phyloP scores from a whole-genome alignment of 2,329 filamentous ascomycete species.

The Penicillium janthinellum region DNA sequence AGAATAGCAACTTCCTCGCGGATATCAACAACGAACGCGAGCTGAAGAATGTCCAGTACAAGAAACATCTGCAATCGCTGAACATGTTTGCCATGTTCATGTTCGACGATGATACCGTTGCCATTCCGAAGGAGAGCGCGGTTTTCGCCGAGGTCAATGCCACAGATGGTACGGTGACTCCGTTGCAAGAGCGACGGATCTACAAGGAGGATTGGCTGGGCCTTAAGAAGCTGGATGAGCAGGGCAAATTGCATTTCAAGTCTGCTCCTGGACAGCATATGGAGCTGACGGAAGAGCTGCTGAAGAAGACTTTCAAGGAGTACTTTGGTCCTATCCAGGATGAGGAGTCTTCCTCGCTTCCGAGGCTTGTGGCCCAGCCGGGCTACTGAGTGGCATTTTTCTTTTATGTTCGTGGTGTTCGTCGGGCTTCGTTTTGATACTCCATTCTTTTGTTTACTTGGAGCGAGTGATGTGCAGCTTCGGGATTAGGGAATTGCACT shows the following conservation, averaged over 20 bases:
- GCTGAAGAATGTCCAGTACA: slow-evolving; percentile 74
- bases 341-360: slow-evolving; percentile 5
- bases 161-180: slow-evolving; percentile 62
- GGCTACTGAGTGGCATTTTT: slow-evolving; percentile 2
- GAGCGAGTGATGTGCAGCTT: background rate
- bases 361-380: slow-evolving; percentile 24
- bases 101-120: slow-evolving; percentile 82
- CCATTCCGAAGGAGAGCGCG: slow-evolving; percentile 84
- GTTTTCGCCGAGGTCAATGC: slow-evolving; percentile 89
- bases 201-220: slow-evolving; percentile 96
- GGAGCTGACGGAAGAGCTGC: slow-evolving; percentile 66
- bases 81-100: slow-evolving; percentile 85
- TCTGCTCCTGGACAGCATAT: slow-evolving; percentile 79
- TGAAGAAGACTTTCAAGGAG: slow-evolving; percentile 65
- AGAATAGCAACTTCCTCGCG: slow-evolving; percentile 82
- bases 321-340: slow-evolving; percentile 45
- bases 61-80: slow-evolving; percentile 66
- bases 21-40: slow-evolving; percentile 93
- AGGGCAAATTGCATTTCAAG: slow-evolving; percentile 75
- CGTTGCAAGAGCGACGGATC: slow-evolving; percentile 67
- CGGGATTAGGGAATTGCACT: background rate
- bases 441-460: background rate
- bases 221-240: slow-evolving; percentile 73
- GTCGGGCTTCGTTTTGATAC: slow-evolving; percentile 6
- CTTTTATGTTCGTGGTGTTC: background rate